Evolutionary conservation across 768 basidiomycete species (phyloP).

Genomic region (Termitomyces sp.): DNA sequence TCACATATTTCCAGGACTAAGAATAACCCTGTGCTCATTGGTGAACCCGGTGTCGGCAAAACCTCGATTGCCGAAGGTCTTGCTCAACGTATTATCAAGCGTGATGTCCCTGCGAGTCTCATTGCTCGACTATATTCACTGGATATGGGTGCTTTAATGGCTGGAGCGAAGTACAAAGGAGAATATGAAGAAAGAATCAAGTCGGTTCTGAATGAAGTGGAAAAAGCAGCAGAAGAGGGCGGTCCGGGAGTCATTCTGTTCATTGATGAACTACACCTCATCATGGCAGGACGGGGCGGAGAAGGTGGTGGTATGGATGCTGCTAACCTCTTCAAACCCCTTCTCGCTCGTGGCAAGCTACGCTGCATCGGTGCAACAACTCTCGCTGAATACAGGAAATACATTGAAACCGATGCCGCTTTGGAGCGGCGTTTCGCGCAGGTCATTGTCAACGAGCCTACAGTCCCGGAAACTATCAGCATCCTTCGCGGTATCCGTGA

Average conservation of each 20-base stretch:
- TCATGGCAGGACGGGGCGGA: conserved; percentile 84
- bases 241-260: conserved; percentile 85
- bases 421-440: conserved; percentile 91
- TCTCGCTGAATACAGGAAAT: conserved; percentile 85
- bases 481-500: conserved; percentile 93
- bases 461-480: conserved; percentile 83
- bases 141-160: conserved; percentile 96
- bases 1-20: conserved; percentile 60
- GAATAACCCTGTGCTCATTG: conserved; percentile 96
- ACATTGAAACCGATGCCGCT: conserved; percentile 90
- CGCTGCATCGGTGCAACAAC: conserved; percentile 87
- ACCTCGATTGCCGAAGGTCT: conserved; percentile 94
- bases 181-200: conserved; percentile 98
- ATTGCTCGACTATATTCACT: conserved; percentile 76
- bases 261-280: conserved; percentile 91
- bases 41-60: conserved; percentile 94
- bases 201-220: conserved; percentile 86
- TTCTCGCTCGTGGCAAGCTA: conserved; percentile 79
- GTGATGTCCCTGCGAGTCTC: conserved; percentile 78
- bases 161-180: conserved; percentile 86
- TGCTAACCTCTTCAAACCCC: conserved; percentile 86
- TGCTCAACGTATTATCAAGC: conserved; percentile 90
- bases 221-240: conserved; percentile 74
- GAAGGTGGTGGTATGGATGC: conserved; percentile 93
- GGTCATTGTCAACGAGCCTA: conserved; percentile 88